These are phyloP conservation scores for Wallacemonas sp. DNA, from an alignment of 208 protist genomes.

Conservation along the genomic window DNA sequence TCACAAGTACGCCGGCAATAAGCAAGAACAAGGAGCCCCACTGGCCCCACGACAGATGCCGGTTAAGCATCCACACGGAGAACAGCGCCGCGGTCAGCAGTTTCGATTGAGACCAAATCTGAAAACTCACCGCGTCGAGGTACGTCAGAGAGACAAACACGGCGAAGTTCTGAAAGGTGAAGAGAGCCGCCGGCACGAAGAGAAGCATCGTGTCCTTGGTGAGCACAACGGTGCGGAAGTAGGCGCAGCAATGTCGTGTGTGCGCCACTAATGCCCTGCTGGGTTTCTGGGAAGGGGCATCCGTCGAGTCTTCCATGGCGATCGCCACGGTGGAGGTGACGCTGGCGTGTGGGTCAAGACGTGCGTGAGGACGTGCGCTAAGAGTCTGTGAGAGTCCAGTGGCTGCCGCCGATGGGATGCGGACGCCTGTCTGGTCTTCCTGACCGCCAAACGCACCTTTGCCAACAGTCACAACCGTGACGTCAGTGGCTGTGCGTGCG, in stretches of 20 bases:
- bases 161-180: conserved; percentile 76
- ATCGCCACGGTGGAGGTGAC: too few species aligned
- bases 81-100: conserved; percentile 70
- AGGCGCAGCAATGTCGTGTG: conserved; percentile 14
- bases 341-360: too few species aligned
- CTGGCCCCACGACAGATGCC: conserved; percentile 55
- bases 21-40: conserved; percentile 64
- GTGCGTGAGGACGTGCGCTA: too few species aligned
- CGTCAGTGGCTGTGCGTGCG: neutral
- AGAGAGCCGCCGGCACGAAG: conserved; percentile 63
- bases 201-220: conserved; percentile 60
- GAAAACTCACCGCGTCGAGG: conserved; percentile 73
- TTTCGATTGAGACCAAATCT: conserved; percentile 82
- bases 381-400: too few species aligned
- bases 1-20: conserved; percentile 59
- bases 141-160: conserved; percentile 69
- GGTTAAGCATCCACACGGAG: conserved; percentile 64
- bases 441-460: too few species aligned
- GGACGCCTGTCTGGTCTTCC: too few species aligned
- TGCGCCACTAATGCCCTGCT: neutral
- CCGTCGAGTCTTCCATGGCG: too few species aligned
- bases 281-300: too few species aligned
- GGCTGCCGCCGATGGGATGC: too few species aligned
- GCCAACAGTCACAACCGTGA: neutral
- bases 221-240: conserved; percentile 31